These are phyloP conservation scores for Lactarius hengduanensis DNA, from an alignment of 768 basidiomycete species.

Conservation along the genomic window DNA sequence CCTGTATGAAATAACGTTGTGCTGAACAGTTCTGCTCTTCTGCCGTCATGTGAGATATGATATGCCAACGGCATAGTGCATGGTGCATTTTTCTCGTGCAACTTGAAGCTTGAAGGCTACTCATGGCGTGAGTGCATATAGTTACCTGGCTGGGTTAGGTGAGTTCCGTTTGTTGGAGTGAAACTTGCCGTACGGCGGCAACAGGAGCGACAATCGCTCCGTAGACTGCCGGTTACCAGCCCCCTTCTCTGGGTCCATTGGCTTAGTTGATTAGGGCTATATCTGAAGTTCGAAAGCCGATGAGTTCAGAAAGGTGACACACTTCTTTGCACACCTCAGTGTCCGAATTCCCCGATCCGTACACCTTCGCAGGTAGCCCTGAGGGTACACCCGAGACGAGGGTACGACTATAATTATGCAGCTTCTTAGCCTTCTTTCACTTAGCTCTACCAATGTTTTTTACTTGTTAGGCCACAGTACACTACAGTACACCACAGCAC, in stretches of 20 bases:
- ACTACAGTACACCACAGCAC: neutral
- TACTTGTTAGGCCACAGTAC: neutral
- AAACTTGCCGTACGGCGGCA: neutral
- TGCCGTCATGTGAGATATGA: neutral
- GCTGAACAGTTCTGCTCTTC: neutral
- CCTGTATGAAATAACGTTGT: neutral
- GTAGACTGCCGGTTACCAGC: neutral
- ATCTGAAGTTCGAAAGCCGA: too few species aligned
- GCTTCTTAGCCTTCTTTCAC: conserved; percentile 3
- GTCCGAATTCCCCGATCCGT: too few species aligned
- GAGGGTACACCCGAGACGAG: too few species aligned
- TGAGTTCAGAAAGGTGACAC: too few species aligned
- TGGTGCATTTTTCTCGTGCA: neutral
- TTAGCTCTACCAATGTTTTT: neutral
- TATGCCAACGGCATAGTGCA: neutral
- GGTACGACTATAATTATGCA: neutral
- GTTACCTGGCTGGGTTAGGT: neutral
- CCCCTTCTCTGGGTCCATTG: neutral
- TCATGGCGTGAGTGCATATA: neutral
- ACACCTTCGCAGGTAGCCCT: too few species aligned
- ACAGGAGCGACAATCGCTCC: neutral
- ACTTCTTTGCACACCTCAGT: too few species aligned
- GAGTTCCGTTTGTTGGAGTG: neutral
- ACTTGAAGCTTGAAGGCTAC: neutral
- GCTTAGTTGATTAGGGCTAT: too few species aligned